Conservation (phyloP, 805 yeast species). For the Lipomyces lipofer region DNA sequence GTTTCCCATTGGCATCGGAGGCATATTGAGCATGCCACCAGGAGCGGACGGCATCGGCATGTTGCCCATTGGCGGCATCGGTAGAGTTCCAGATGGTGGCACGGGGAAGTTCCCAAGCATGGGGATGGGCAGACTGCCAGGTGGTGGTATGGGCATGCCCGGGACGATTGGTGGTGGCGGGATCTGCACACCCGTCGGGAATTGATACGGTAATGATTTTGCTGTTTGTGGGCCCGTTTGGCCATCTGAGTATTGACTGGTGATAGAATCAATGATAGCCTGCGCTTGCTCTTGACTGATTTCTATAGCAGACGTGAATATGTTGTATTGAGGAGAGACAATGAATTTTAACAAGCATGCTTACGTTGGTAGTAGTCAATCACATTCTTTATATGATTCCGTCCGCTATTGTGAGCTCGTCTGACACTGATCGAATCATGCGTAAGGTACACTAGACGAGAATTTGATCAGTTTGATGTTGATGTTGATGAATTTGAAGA, state of each 20-base stretch:
- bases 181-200: constrained; percentile 8
- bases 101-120: constrained; percentile 3
- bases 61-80: constrained; percentile 24
- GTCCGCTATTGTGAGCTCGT: constrained; percentile 74
- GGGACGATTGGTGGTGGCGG: constrained; percentile 12
- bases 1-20: constrained; percentile 3
- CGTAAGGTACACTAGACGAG: constrained; percentile 60
- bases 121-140: constrained; percentile 14
- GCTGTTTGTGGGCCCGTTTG: background rate
- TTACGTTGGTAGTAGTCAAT: constrained; percentile 70
- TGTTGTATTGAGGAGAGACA: background rate
- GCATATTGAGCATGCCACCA: constrained; percentile 3
- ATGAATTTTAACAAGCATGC: constrained; percentile 14
- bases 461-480: background rate
- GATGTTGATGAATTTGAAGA: background rate
- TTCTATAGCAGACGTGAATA: constrained; percentile 7
- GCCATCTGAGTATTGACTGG: constrained; percentile 18
- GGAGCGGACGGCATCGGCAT: background rate
- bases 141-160: constrained; percentile 11
- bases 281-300: constrained; percentile 32
- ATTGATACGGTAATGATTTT: constrained; percentile 18
- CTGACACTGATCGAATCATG: constrained; percentile 88
- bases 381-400: constrained; percentile 68
- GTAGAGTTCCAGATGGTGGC: constrained; percentile 3
- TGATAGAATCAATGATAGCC: constrained; percentile 27